phyloP scores from a whole-genome alignment of 2,329 filamentous ascomycete genomes.

The Tolypocladium ophioglossoides region DNA sequence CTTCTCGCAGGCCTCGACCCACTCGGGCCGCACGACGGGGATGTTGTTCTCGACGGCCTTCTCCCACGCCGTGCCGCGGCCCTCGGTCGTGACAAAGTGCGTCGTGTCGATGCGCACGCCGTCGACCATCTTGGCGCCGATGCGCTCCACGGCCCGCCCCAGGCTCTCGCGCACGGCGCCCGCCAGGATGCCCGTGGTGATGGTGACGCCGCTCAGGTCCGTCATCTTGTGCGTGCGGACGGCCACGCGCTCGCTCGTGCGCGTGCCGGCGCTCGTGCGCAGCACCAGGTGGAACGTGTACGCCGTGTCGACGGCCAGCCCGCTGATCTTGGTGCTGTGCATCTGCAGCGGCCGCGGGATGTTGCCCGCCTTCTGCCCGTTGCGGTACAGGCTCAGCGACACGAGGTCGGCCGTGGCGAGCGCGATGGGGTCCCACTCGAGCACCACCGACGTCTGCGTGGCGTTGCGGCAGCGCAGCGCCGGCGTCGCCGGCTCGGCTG shows the following conservation, averaged over 20 bases:
- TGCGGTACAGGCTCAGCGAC: slow-evolving; percentile 83
- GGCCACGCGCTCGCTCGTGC: slow-evolving; percentile 68
- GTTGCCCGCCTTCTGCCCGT: slow-evolving; percentile 91
- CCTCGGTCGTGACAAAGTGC: slow-evolving; percentile 95
- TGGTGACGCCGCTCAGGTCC: slow-evolving; percentile 87
- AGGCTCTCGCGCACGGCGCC: slow-evolving; percentile 62
- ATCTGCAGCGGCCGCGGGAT: slow-evolving; percentile 82
- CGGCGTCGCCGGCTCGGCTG: slow-evolving; percentile 64
- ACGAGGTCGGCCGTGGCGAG: slow-evolving; percentile 87
- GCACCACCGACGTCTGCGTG: slow-evolving; percentile 94
- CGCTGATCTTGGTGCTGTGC: slow-evolving; percentile 93
- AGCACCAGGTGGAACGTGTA: slow-evolving; percentile 92
- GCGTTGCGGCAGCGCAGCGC: slow-evolving; percentile 88
- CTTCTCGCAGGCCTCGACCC: slow-evolving; percentile 92
- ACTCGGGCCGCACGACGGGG: slow-evolving; percentile 90
- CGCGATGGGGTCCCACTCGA: slow-evolving; percentile 95
- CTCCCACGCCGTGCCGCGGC: slow-evolving; percentile 83
- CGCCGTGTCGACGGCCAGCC: slow-evolving; percentile 90
- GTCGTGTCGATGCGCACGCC: slow-evolving; percentile 92
- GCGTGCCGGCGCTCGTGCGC: slow-evolving; percentile 82
- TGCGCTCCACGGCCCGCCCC: slow-evolving; percentile 65
- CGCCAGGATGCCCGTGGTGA: slow-evolving; percentile 82
- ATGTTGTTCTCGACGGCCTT: slow-evolving; percentile 97
- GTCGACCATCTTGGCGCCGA: slow-evolving; percentile 87
- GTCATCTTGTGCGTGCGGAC: slow-evolving; percentile 98